Conservation (phyloP, 192 early-diverging fungal species). For the Pilobolus umbonatus region DNA sequence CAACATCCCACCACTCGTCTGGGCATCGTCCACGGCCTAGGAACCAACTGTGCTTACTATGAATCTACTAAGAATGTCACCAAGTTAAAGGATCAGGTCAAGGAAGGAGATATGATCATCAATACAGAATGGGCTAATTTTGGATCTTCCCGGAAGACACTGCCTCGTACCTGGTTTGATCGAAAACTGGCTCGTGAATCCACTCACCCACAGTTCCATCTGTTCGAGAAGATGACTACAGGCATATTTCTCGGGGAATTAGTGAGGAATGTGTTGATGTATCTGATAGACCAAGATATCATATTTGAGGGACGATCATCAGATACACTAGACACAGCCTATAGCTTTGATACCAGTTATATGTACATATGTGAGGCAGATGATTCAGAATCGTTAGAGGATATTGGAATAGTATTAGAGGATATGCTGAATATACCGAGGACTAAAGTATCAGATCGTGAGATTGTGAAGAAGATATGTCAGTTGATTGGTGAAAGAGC, state of each 20-base stretch:
- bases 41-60: constrained; percentile 85
- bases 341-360: constrained; percentile 69
- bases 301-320: constrained; percentile 70
- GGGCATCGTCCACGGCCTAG: constrained; percentile 88
- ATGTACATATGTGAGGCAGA: constrained; percentile 71
- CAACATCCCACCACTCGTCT: constrained; percentile 67
- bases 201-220: constrained; percentile 70
- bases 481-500: constrained; percentile 76
- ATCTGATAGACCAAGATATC: constrained; percentile 74
- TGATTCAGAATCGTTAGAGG: constrained; percentile 54
- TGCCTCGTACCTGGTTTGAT: constrained; percentile 84
- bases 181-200: constrained; percentile 77
- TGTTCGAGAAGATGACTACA: constrained; percentile 92
- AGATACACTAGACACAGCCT: constrained; percentile 53
- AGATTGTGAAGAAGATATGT: constrained; percentile 76
- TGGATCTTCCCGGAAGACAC: constrained; percentile 60
- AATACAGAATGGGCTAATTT: constrained; percentile 96
- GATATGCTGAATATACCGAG: constrained; percentile 56
- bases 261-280: constrained; percentile 65
- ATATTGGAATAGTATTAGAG: constrained; percentile 65
- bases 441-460: constrained; percentile 69
- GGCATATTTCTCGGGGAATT: constrained; percentile 91
- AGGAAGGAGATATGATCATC: constrained; percentile 70
- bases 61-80: constrained; percentile 42
- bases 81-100: constrained; percentile 19